Evolutionary conservation across 192 early-diverging fungal species (phyloP).

Genomic region (Spizellomyces punctatus): DNA sequence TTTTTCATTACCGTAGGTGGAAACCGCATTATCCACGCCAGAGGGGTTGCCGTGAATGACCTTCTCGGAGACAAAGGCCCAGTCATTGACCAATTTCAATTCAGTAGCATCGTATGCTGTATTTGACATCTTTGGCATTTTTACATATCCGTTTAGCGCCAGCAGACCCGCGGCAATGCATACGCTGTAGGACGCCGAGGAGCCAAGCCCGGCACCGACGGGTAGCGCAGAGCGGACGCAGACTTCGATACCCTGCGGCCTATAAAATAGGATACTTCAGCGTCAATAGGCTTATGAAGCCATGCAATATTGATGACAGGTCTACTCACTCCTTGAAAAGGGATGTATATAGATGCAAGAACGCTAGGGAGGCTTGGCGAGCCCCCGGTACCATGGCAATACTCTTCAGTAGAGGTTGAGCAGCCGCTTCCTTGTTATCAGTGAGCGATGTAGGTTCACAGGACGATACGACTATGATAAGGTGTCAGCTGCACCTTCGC

Average conservation of each 20-base stretch:
- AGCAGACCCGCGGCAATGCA: slow-evolving; percentile 77
- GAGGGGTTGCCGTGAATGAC: slow-evolving; percentile 95
- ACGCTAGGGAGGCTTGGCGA: slow-evolving; percentile 61
- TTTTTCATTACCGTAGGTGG: slow-evolving; percentile 69
- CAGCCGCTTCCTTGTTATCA: too few relatives aligned
- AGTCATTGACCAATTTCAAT: slow-evolving; percentile 74
- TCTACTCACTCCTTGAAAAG: background rate
- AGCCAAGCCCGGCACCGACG: slow-evolving; percentile 92
- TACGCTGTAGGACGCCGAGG: slow-evolving; percentile 91
- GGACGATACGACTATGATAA: too few relatives aligned
- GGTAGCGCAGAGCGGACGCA: slow-evolving; percentile 77
- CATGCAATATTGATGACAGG: background rate
- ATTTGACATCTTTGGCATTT: background rate
- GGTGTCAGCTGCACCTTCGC: too few relatives aligned
- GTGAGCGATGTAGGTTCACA: too few relatives aligned
- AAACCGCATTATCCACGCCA: slow-evolving; percentile 92
- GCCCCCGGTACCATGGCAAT: background rate
- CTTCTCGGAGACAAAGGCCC: slow-evolving; percentile 90
- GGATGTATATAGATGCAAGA: slow-evolving; percentile 63
- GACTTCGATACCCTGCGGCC: slow-evolving; percentile 51
- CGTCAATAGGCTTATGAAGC: background rate
- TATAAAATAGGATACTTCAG: background rate
- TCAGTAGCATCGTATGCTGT: slow-evolving; percentile 24
- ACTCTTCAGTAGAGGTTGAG: too few relatives aligned
- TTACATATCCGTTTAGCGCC: slow-evolving; percentile 31